Evolutionary conservation across 768 basidiomycete genomes (phyloP).

Genomic region (Boletus vinaceobasis): DNA sequence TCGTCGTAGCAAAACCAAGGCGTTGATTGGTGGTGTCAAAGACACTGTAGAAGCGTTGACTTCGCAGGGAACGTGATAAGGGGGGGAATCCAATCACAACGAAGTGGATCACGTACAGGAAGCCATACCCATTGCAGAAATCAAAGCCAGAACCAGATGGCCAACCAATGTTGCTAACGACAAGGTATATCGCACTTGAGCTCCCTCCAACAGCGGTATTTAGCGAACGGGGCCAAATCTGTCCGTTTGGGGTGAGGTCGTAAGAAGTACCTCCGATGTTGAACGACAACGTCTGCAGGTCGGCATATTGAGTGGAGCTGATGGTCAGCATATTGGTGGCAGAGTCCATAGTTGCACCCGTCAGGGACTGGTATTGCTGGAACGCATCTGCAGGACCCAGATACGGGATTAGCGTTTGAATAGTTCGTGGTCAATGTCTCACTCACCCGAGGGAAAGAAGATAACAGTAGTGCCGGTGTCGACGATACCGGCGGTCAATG

Average conservation of each 20-base stretch:
- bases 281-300: conserved; percentile 26
- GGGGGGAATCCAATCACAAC: neutral
- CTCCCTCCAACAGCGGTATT: conserved; percentile 27
- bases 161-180: conserved; percentile 20
- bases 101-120: conserved; percentile 3
- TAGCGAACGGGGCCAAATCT: conserved; percentile 33
- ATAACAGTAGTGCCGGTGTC: conserved; percentile 32
- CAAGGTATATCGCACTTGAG: conserved; percentile 24
- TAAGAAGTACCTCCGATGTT: conserved; percentile 16
- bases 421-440: neutral
- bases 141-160: conserved; percentile 11
- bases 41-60: conserved; percentile 42
- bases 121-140: conserved; percentile 19
- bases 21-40: conserved; percentile 38
- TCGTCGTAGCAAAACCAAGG: conserved; percentile 40
- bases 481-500: conserved; percentile 30
- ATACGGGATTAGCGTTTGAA: neutral
- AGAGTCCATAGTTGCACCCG: conserved; percentile 24
- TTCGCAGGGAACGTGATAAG: neutral
- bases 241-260: conserved; percentile 22
- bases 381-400: conserved; percentile 21
- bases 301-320: conserved; percentile 20
- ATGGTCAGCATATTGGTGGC: conserved; percentile 27
- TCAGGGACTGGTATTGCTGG: conserved; percentile 19
- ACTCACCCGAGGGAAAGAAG: conserved; percentile 21